phyloP scores from a whole-genome alignment of 345 rosid genomes.

The Rhodomyrtus tomentosa region DNA sequence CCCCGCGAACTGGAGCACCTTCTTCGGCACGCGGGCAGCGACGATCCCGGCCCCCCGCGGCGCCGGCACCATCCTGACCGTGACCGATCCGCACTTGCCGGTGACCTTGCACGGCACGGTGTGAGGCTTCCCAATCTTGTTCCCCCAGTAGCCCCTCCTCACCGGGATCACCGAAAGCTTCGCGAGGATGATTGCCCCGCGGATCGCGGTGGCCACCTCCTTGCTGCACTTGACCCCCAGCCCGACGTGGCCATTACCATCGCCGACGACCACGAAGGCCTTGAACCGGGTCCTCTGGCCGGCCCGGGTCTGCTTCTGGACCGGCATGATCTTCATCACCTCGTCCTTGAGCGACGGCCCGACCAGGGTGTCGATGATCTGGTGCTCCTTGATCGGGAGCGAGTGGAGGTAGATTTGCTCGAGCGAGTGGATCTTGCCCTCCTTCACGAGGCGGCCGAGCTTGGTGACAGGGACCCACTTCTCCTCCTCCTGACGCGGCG shows the following conservation, averaged over 20 bases:
- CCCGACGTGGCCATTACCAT: slow-evolving; percentile 66
- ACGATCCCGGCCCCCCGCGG: slow-evolving; percentile 73
- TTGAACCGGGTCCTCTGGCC: slow-evolving; percentile 78
- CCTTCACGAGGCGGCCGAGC: slow-evolving; percentile 72
- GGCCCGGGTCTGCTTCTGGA: slow-evolving; percentile 64
- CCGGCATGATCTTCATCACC: slow-evolving; percentile 93
- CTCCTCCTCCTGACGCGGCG: slow-evolving; percentile 52
- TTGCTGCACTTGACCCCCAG: slow-evolving; percentile 76
- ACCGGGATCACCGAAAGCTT: slow-evolving; percentile 69
- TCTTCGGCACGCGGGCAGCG: slow-evolving; percentile 68
- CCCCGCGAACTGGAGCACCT: slow-evolving; percentile 68
- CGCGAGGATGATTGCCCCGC: slow-evolving; percentile 66
- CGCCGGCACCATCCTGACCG: slow-evolving; percentile 85
- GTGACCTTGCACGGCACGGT: slow-evolving; percentile 83
- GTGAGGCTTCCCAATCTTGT: slow-evolving; percentile 84
- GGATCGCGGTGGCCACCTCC: slow-evolving; percentile 72
- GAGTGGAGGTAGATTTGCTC: slow-evolving; percentile 52
- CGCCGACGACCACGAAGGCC: slow-evolving; percentile 75
- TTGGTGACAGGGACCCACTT: slow-evolving; percentile 93
- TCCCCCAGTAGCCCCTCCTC: slow-evolving; percentile 86
- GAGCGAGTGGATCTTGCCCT: slow-evolving; percentile 27
- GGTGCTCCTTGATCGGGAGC: slow-evolving; percentile 82
- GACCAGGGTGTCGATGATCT: slow-evolving; percentile 63
- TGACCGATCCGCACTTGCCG: slow-evolving; percentile 71
- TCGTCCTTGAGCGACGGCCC: slow-evolving; percentile 75